Percentiles rank a stretch among this genome's conserved stretches.
phyloP scores from a whole-genome alignment of 129 eudicot species.

The Pittosporum tobira region DNA sequence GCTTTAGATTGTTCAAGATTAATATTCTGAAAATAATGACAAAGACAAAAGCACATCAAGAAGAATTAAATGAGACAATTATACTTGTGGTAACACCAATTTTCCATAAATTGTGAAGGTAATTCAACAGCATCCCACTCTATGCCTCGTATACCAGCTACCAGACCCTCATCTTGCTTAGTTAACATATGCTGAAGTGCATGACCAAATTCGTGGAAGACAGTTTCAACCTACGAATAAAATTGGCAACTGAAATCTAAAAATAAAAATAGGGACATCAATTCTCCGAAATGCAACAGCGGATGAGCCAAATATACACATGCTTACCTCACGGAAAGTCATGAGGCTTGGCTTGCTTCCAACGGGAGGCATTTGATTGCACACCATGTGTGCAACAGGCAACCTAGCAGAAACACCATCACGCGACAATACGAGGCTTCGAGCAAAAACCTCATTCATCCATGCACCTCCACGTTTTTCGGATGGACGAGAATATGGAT shows the following conservation, averaged over 20 bases:
- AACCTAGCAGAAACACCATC: slow-evolving; percentile 71
- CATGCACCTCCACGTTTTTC: slow-evolving; percentile 99
- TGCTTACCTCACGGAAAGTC: slow-evolving; percentile 92
- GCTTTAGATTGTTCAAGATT: background rate
- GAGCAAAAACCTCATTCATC: slow-evolving; percentile 94
- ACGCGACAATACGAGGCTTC: slow-evolving; percentile 68
- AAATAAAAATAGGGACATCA: background rate
- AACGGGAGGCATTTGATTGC: slow-evolving; percentile 99
- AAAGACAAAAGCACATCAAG: background rate
- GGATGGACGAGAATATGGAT: slow-evolving; percentile 94
- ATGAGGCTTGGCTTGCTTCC: slow-evolving; percentile 95
- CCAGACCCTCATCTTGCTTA: slow-evolving; percentile 94
- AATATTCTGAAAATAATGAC: no score
- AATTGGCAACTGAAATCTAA: background rate
- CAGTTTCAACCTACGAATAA: slow-evolving; percentile 82
- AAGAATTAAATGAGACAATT: background rate
- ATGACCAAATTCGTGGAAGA: slow-evolving; percentile 99
- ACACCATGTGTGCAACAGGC: slow-evolving; percentile 96
- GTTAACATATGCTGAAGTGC: slow-evolving; percentile 99
- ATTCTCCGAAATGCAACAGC: no score
- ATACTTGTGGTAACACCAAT: slow-evolving; percentile 99
- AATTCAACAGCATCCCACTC: slow-evolving; percentile 99
- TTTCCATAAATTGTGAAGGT: slow-evolving; percentile 98
- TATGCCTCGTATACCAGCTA: slow-evolving; percentile 92
- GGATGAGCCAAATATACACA: slow-evolving; percentile 7